These are phyloP conservation scores for Physaria fendleri DNA, from an alignment of 345 rosid genomes.

Conservation along the genomic window DNA sequence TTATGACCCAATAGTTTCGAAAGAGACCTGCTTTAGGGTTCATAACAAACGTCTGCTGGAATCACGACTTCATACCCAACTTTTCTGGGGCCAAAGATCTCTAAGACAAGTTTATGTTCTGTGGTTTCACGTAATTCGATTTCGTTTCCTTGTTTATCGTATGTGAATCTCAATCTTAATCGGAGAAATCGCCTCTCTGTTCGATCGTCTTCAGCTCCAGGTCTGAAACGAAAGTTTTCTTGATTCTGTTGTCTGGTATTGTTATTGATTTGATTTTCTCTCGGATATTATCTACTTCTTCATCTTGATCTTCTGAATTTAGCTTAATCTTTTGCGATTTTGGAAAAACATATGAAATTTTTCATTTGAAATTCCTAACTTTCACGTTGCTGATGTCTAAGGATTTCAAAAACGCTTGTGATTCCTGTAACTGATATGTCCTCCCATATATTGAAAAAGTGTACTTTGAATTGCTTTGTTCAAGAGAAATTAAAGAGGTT, in stretches of 20 bases:
- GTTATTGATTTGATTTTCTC: background rate
- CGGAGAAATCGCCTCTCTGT: conserved; percentile 37
- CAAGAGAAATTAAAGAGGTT: background rate
- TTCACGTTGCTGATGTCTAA: background rate
- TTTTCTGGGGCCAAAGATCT: conserved; percentile 27
- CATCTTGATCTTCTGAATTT: background rate
- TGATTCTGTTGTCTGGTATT: background rate
- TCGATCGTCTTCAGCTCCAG: conserved; percentile 53
- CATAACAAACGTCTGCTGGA: conserved; percentile 34
- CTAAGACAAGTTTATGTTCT: conserved; percentile 2
- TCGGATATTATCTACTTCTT: background rate
- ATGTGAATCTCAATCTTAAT: conserved; percentile 33
- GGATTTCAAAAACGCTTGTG: background rate
- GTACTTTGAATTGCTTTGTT: background rate
- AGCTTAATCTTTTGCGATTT: background rate
- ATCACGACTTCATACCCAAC: conserved; percentile 21
- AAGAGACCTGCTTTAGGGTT: background rate
- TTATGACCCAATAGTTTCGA: background rate
- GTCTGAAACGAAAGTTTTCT: conserved; percentile 23
- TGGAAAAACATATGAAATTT: background rate
- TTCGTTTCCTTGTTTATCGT: conserved; percentile 36
- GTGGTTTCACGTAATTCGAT: conserved; percentile 24
- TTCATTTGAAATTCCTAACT: background rate
- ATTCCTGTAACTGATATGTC: background rate
- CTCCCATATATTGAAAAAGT: background rate